phyloP scores from a whole-genome alignment of 2,329 filamentous ascomycete species.

The Diaporthe citriasiana region DNA sequence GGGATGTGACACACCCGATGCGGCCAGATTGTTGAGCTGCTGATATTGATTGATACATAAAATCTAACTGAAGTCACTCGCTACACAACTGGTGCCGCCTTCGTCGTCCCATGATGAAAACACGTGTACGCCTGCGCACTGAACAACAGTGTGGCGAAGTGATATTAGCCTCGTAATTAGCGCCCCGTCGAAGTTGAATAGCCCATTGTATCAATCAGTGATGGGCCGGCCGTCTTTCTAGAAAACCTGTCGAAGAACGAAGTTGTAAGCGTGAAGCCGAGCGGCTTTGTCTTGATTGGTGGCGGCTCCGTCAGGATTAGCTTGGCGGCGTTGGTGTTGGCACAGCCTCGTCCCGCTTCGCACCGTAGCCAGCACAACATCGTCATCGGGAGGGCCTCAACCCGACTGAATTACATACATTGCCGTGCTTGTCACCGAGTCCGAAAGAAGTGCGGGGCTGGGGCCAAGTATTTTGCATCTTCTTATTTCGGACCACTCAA shows the following conservation, averaged over 20 bases:
- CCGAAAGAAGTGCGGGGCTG: background rate
- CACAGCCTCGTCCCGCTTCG: constrained; percentile 29
- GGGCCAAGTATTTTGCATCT: background rate
- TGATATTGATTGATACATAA: background rate
- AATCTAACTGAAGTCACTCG: constrained; percentile 38
- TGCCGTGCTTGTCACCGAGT: background rate
- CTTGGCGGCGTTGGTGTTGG: constrained; percentile 21
- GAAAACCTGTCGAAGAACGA: background rate
- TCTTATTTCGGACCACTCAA: background rate
- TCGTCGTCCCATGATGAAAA: background rate
- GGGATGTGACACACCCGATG: background rate
- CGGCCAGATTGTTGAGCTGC: constrained; percentile 1
- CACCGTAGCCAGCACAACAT: background rate
- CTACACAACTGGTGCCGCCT: background rate
- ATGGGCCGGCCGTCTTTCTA: background rate
- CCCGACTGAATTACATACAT: background rate
- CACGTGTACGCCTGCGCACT: background rate
- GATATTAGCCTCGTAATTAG: background rate
- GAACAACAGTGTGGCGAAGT: background rate
- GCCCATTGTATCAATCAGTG: background rate
- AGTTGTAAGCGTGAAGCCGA: constrained; percentile 11
- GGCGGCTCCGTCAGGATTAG: background rate
- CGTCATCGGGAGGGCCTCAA: constrained; percentile 29
- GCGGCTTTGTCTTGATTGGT: constrained; percentile 18
- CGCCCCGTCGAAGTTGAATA: background rate